Base-by-base conservation (phyloP, 2,329 filamentous ascomycete species). In the Arachnomyces sp. region DNA sequence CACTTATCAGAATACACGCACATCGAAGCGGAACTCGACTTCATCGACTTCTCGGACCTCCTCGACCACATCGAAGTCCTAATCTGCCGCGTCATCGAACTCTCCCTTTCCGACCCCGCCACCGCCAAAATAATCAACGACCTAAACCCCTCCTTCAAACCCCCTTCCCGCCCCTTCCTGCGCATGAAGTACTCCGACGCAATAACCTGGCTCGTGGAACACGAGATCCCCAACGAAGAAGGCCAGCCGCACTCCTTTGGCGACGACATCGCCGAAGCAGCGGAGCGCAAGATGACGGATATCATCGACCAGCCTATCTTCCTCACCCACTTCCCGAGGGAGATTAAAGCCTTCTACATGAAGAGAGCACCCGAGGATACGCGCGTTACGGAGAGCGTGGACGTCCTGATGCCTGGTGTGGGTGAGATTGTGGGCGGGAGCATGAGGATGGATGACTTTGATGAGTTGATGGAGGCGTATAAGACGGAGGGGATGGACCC, bases 321-420 rank as follows among this genome's bases (percentile, higher is more conserved):
- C 72, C 75, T 96, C 31, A 96, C 90, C 2, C 90, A 96, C 68
- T 98, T 98, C 78, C 92, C 92, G 14, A 81, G 81, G 44, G 87
- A 90, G 69, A 94, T 98, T 74, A 98, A 98, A 74, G 84, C 92
- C 1, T 98, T 98, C 65, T 98, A 98, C 76, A 98, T 98, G 92
- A 82, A 89, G 67, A 89, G 83, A 67, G 92, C 90, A 54, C 71
- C 74, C 32, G 66, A 75, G 20, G 92, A 98, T 59, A 69, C 66
- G 20, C 77, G 89, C 17, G 87, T 95, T 18, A 98, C 92, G 0
- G 90, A 98, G 73, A 87, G 80, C 46, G 90, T 96, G 11, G 92
- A 98, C 50, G 76, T 77, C 44, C 60, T 83, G 47, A 82, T 98
- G 88, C 92, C 92, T 8, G 87, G 87, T 51, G 92, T 98, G 17